Evolutionary conservation across 805 yeast species (phyloP).

Genomic region (Wickerhamiella galacta): DNA sequence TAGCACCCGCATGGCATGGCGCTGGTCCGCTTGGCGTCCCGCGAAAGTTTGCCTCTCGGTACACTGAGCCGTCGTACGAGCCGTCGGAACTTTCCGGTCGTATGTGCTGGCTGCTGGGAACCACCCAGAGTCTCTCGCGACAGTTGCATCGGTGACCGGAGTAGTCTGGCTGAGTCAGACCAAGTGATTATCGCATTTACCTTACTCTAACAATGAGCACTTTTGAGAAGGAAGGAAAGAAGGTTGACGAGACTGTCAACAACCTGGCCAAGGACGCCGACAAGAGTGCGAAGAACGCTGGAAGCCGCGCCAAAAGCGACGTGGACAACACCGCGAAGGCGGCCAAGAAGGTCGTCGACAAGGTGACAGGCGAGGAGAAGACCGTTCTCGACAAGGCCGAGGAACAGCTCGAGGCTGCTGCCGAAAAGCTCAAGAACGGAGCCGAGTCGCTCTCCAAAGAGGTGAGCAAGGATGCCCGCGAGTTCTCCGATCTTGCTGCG

Average conservation of each 20-base stretch:
- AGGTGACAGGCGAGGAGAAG: slow-evolving; percentile 3
- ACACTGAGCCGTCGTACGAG: no score
- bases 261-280: slow-evolving; percentile 2
- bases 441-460: slow-evolving; percentile 4
- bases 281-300: slow-evolving; percentile 4
- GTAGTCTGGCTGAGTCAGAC: no score
- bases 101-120: no score
- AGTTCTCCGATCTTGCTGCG: slow-evolving; percentile 8
- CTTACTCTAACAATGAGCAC: no score
- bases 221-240: slow-evolving; percentile 1
- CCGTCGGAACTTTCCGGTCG: no score
- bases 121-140: no score
- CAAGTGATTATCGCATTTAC: no score
- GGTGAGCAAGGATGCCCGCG: slow-evolving; percentile 6
- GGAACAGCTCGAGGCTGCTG: slow-evolving; percentile 5
- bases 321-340: slow-evolving; percentile 3
- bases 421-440: slow-evolving; percentile 5
- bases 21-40: no score
- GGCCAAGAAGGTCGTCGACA: slow-evolving; percentile 2
- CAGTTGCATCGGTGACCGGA: no score
- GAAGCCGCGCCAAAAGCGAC: slow-evolving; percentile 3
- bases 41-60: no score
- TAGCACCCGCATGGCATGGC: no score
- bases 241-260: slow-evolving; percentile 2
- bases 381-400: slow-evolving; percentile 2